These are phyloP conservation scores for Capsicum rhomboideum DNA, from an alignment of 257 asterid species.

Conservation along the genomic window DNA sequence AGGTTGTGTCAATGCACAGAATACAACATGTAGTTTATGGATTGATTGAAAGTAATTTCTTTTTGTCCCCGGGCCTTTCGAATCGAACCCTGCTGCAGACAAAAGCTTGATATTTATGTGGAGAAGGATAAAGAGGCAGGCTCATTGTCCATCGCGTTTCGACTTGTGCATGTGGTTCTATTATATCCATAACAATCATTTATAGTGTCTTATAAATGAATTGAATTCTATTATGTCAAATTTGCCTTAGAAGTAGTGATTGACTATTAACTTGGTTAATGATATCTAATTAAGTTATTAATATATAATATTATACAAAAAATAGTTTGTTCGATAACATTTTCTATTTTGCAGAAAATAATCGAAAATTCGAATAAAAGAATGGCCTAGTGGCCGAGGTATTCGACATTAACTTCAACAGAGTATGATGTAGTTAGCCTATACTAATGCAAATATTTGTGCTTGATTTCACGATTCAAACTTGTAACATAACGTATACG, in stretches of 20 bases:
- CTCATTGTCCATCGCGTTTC: not conserved
- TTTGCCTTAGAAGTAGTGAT: not conserved
- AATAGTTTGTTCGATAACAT: too few species aligned
- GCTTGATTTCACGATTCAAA: too few species aligned
- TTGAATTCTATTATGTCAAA: not conserved
- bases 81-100: not conserved
- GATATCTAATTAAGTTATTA: too few species aligned
- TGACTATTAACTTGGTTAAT: too few species aligned
- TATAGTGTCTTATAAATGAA: not conserved
- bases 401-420: too few species aligned
- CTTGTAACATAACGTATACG: too few species aligned
- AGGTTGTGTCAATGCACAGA: not conserved
- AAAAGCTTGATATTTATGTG: not conserved
- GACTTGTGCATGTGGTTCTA: not conserved
- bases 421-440: too few species aligned
- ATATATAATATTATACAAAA: too few species aligned
- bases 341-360: not conserved
- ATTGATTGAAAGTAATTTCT: not conserved
- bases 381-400: too few species aligned
- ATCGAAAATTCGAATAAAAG: too few species aligned
- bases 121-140: not conserved
- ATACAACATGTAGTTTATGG: not conserved
- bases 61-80: not conserved
- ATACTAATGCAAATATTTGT: too few species aligned
- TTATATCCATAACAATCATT: not conserved